phyloP scores from a whole-genome alignment of 345 rosid species.

The Eutrema yunnanense region DNA sequence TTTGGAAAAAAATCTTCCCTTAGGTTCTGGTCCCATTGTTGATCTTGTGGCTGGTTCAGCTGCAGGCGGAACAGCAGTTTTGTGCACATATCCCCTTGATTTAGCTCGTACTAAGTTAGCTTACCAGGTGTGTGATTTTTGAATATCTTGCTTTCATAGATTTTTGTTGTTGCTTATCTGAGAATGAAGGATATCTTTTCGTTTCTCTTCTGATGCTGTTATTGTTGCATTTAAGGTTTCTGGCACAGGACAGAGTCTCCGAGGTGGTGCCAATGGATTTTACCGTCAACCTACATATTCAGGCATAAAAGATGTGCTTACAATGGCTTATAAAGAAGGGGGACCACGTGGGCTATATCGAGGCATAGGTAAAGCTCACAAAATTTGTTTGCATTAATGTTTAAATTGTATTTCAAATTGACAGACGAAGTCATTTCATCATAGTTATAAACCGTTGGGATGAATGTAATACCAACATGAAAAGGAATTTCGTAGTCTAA shows the following conservation, averaged over 20 bases:
- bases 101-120: conserved; percentile 97
- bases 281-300: conserved; percentile 53
- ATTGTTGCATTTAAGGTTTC: conserved; percentile 43
- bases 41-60: conserved; percentile 95
- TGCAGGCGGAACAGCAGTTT: conserved; percentile 96
- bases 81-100: conserved; percentile 93
- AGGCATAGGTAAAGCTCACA: conserved; percentile 59
- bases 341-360: conserved; percentile 77
- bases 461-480: neutral
- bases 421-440: neutral
- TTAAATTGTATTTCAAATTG: neutral
- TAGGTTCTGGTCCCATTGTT: conserved; percentile 82
- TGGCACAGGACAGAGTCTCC: conserved; percentile 37
- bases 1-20: conserved; percentile 52
- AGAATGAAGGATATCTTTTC: neutral
- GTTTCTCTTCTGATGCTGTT: conserved; percentile 7
- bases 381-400: neutral
- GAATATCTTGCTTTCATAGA: neutral
- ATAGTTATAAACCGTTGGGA: neutral
- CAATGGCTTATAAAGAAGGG: conserved; percentile 73
- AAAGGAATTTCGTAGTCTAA: neutral
- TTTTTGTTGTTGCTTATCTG: neutral
- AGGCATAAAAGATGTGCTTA: conserved; percentile 71
- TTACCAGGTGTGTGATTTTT: conserved; percentile 61
- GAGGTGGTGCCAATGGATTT: conserved; percentile 33